A percentile compares a stretch with the other conserved stretches of the same genome.
phyloP scores from a whole-genome alignment of 2,329 filamentous ascomycete species.

The Sporothrix sp. region DNA sequence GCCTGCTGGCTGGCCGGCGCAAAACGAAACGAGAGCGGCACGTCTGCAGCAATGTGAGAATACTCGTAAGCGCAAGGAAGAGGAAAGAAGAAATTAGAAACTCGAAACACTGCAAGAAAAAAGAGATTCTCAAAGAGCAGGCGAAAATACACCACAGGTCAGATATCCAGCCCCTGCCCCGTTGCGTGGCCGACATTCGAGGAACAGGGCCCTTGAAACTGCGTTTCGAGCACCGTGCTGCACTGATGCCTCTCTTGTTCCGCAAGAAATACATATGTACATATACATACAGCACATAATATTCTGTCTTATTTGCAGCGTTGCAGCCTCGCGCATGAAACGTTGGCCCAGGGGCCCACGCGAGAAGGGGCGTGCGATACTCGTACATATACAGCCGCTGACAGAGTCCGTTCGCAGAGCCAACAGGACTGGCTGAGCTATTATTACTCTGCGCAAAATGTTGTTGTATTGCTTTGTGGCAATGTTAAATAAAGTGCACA shows the following conservation, averaged over 20 bases:
- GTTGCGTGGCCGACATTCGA: no score
- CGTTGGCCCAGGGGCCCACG: slow-evolving; percentile 3
- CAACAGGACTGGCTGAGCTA: no score
- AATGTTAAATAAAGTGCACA: background rate
- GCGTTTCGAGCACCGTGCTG: slow-evolving; percentile 2
- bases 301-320: background rate
- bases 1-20: background rate
- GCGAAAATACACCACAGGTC: no score
- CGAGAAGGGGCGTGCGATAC: background rate
- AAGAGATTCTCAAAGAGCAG: no score
- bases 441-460: no score
- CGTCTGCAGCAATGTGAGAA: background rate
- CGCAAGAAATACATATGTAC: no score
- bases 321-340: slow-evolving; percentile 4
- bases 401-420: background rate
- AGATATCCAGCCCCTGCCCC: no score
- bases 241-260: no score
- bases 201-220: no score
- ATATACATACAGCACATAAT: no score
- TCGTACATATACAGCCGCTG: background rate
- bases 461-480: background rate
- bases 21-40: slow-evolving; percentile 3
- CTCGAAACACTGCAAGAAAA: background rate
- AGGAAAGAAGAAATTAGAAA: background rate
- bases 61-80: background rate